Percentiles rank a stretch among this genome's conserved stretches.
phyloP scores from a whole-genome alignment of 129 eudicot genomes.

The Chrysanthemum seticuspe region DNA sequence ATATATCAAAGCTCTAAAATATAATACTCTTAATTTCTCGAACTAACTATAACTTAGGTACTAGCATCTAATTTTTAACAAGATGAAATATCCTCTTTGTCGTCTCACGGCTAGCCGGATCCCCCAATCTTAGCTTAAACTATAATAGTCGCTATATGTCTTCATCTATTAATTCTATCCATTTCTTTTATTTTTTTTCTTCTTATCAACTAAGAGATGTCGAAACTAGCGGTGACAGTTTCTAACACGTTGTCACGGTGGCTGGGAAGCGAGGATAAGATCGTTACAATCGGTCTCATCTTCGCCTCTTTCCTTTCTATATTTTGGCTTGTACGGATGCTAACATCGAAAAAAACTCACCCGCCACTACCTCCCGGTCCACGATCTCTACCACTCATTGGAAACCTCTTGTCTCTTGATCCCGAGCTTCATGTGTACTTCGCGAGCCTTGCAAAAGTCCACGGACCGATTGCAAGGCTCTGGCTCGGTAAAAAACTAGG shows the following conservation, averaged over 20 bases:
- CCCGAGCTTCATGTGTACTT: conserved; percentile 65
- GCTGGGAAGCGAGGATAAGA: conserved; percentile 5
- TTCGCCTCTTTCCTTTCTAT: conserved; percentile 5
- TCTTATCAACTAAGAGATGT: neutral
- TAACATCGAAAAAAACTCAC: conserved; percentile 5
- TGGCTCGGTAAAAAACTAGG: conserved; percentile 53
- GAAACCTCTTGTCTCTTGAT: conserved; percentile 54
- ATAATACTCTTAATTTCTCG: too few relatives aligned
- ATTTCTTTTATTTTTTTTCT: neutral
- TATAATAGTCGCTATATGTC: neutral
- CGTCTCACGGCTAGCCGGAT: too few relatives aligned
- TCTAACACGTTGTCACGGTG: conserved; percentile 26
- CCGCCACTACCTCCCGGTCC: conserved; percentile 56
- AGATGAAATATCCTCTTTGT: too few relatives aligned
- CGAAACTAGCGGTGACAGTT: neutral
- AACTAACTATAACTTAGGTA: too few relatives aligned
- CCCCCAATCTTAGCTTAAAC: too few relatives aligned
- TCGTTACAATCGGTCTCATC: neutral
- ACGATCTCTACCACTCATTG: conserved; percentile 44
- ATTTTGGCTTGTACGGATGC: conserved; percentile 8
- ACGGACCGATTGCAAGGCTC: conserved; percentile 56
- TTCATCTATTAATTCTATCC: neutral
- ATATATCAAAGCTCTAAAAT: too few relatives aligned
- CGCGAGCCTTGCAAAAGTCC: conserved; percentile 31
- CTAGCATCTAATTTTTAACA: too few relatives aligned